Percentiles rank a stretch among this genome's conserved stretches.
Evolutionary conservation across 2,329 filamentous ascomycete genomes (phyloP).

Genomic region (Cercospora sesami): DNA sequence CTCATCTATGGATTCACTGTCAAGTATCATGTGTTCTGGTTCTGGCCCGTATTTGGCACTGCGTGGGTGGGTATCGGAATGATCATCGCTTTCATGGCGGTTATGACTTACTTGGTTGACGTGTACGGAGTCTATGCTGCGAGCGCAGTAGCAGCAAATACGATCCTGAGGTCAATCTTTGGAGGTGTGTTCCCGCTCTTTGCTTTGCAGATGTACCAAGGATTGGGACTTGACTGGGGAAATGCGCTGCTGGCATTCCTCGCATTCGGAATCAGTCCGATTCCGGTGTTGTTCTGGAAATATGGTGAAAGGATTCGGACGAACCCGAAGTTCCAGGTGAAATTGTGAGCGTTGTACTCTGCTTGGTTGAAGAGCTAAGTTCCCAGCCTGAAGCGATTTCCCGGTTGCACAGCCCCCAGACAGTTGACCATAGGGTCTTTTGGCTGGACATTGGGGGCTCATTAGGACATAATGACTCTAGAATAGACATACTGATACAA

Average conservation of each 20-base stretch:
- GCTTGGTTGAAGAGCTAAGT: not conserved
- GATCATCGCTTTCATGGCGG: conserved; percentile 33
- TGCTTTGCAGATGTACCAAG: conserved; percentile 59
- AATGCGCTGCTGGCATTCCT: conserved; percentile 58
- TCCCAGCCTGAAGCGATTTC: not conserved
- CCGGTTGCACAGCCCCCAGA: not conserved
- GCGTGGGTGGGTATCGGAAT: conserved; percentile 33
- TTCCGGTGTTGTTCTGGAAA: conserved; percentile 48
- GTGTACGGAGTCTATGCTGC: conserved; percentile 61
- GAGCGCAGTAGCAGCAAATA: conserved; percentile 65
- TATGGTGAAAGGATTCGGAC: conserved; percentile 49
- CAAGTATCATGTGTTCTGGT: conserved; percentile 25
- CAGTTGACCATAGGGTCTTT: not conserved
- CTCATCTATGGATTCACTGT: conserved; percentile 32
- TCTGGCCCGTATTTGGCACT: conserved; percentile 34
- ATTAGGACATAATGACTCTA: not conserved
- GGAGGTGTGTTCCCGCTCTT: conserved; percentile 60
- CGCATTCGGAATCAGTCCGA: conserved; percentile 47
- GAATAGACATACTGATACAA: conserved; percentile 1
- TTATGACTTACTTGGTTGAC: conserved; percentile 63
- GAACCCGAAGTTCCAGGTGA: conserved; percentile 25
- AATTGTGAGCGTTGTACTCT: conserved; percentile 16
- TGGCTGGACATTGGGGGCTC: not conserved
- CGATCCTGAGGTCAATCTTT: conserved; percentile 57
- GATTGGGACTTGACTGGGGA: conserved; percentile 61